Percentiles rank a stretch among this genome's conserved stretches.
Evolutionary conservation across 768 basidiomycete genomes (phyloP).

Genomic region (Trametes elegans): DNA sequence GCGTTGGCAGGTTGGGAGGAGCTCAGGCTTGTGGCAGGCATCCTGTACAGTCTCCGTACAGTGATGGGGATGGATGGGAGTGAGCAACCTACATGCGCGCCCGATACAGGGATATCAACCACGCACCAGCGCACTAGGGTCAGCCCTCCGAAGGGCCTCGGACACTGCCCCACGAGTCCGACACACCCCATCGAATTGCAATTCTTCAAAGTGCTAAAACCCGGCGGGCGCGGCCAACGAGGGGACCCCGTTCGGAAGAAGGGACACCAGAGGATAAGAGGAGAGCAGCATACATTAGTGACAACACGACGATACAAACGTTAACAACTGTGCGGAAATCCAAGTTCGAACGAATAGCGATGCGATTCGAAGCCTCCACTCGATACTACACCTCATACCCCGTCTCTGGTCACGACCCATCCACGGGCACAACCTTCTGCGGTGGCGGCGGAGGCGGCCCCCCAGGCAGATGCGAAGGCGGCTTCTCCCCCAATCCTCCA

Average conservation of each 20-base stretch:
- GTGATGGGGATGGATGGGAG: too few species aligned
- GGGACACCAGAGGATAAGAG: neutral
- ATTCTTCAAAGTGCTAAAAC: too few species aligned
- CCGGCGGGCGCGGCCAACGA: too few species aligned
- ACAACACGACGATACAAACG: neutral
- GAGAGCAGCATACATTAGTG: neutral
- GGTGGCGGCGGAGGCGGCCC: constrained; percentile 5
- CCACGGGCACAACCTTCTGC: constrained; percentile 19
- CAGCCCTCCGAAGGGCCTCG: too few species aligned
- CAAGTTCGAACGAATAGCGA: neutral
- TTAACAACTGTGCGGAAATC: neutral
- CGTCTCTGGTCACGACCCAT: constrained; percentile 13
- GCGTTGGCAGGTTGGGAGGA: too few species aligned
- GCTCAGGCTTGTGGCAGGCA: neutral
- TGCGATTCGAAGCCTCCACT: neutral
- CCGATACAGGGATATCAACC: too few species aligned
- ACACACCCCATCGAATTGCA: too few species aligned
- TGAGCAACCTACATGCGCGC: too few species aligned
- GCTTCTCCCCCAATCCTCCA: constrained; percentile 5
- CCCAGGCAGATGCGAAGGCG: neutral
- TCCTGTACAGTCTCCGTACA: neutral
- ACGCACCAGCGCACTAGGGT: too few species aligned
- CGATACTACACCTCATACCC: neutral
- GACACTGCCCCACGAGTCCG: too few species aligned
- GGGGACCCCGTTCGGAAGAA: too few species aligned